A percentile compares a stretch with the other conserved stretches of the same genome.
Conservation (phyloP, 169 alveolate species). For the Cryptosporidium felis region DNA sequence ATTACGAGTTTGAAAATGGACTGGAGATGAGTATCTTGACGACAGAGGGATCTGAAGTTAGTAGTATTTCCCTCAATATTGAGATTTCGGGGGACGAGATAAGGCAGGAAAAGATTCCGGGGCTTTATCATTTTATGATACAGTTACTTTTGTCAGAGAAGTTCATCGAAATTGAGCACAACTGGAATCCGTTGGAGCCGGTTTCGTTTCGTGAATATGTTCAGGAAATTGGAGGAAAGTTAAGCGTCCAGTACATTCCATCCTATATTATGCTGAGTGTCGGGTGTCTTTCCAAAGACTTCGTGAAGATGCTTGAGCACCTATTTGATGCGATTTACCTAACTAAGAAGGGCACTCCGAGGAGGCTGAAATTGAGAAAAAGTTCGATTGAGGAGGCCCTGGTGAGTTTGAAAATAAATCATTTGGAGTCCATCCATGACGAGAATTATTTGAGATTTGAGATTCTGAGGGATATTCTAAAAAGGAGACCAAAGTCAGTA, state of each 20-base stretch:
- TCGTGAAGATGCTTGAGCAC: constrained; percentile 25
- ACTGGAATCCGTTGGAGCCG: constrained; percentile 20
- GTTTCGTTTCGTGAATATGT: constrained; percentile 51
- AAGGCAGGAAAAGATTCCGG: constrained; percentile 47
- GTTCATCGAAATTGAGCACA: not conserved
- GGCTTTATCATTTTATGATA: constrained; percentile 44
- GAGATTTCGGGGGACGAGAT: constrained; percentile 18
- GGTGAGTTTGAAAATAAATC: constrained; percentile 6
- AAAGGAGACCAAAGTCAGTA: not conserved
- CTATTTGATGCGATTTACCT: constrained; percentile 43
- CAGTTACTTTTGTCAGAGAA: constrained; percentile 38
- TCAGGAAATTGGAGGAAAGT: constrained; percentile 30
- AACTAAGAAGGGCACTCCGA: constrained; percentile 14
- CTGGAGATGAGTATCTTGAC: constrained; percentile 42
- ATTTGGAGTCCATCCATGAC: constrained; percentile 26
- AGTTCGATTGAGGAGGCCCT: constrained; percentile 52
- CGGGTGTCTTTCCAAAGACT: constrained; percentile 40
- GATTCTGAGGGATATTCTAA: constrained; percentile 27
- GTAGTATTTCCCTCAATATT: constrained; percentile 36
- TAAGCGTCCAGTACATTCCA: constrained; percentile 35
- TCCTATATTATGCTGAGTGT: constrained; percentile 53
- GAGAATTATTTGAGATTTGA: constrained; percentile 56
- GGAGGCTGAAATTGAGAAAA: constrained; percentile 18
- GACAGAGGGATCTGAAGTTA: constrained; percentile 41
- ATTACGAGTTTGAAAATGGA: constrained; percentile 60